These are phyloP conservation scores for Coriaria nepalensis DNA, from an alignment of 306 rosid genomes.

Conservation along the genomic window DNA sequence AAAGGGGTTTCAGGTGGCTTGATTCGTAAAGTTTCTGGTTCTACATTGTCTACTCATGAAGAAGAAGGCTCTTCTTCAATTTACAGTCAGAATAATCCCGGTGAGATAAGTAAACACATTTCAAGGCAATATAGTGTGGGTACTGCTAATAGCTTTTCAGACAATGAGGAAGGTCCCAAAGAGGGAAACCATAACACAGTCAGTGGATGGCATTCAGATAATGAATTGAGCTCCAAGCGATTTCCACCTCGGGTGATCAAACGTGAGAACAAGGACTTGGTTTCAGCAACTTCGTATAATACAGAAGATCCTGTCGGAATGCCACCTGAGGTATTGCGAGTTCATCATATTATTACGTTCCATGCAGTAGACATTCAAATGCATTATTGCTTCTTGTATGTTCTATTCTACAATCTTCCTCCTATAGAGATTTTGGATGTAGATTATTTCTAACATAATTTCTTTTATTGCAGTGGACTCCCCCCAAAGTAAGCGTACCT, in stretches of 20 bases:
- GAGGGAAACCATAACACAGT: conserved; percentile 20
- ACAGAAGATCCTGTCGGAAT: conserved; percentile 62
- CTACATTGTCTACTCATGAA: conserved; percentile 31
- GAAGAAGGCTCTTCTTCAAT: conserved; percentile 34
- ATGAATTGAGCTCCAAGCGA: conserved; percentile 49
- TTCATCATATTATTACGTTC: conserved; percentile 19
- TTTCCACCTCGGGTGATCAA: conserved; percentile 29
- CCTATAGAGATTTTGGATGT: not conserved
- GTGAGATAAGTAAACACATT: conserved; percentile 33
- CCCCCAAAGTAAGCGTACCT: conserved; percentile 92
- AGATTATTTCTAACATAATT: conserved; percentile 8
- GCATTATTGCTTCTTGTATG: too few species aligned
- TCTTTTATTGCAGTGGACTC: conserved; percentile 73
- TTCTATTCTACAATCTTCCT: too few species aligned
- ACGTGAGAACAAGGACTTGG: conserved; percentile 20
- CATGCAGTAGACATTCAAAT: not conserved
- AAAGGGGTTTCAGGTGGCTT: conserved; percentile 93
- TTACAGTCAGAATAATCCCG: conserved; percentile 28
- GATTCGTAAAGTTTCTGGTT: conserved; percentile 52
- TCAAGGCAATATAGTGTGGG: conserved; percentile 35
- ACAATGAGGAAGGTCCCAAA: conserved; percentile 44
- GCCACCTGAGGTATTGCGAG: conserved; percentile 80
- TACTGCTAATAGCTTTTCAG: conserved; percentile 45
- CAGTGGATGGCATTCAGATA: conserved; percentile 60
- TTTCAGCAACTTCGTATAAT: conserved; percentile 18